Percentiles rank a stretch among this genome's conserved stretches.
Conservation (phyloP, 495 filamentous ascomycete species). For the Aspergillus taichungensis region DNA sequence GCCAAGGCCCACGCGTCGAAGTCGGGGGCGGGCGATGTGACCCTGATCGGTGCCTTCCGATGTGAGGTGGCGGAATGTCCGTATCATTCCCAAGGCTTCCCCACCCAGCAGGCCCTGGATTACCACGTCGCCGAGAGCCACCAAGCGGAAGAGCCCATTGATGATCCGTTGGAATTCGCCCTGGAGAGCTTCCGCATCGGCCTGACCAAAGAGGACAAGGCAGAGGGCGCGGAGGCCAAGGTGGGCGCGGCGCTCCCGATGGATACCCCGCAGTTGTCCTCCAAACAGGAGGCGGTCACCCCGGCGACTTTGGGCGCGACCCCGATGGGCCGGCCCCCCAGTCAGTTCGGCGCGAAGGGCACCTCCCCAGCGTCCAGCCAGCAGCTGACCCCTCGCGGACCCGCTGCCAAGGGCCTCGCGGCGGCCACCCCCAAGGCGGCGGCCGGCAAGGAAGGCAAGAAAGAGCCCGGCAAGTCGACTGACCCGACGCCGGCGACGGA, state of each 20-base stretch:
- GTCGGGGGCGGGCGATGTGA: constrained; percentile 25
- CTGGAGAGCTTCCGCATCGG: constrained; percentile 34
- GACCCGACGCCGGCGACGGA: constrained; percentile 19
- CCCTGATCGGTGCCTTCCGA: constrained; percentile 26
- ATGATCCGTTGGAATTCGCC: constrained; percentile 38
- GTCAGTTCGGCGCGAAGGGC: constrained; percentile 29
- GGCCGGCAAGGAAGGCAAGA: constrained; percentile 21
- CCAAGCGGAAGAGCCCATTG: constrained; percentile 36
- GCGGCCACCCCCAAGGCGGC: constrained; percentile 19
- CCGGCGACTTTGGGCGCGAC: constrained; percentile 28
- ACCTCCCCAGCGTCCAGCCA: constrained; percentile 34
- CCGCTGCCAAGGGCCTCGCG: constrained; percentile 20
- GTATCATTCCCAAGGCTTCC: constrained; percentile 36
- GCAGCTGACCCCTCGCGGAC: constrained; percentile 33
- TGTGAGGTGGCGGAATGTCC: constrained; percentile 39
- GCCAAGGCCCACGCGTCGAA: constrained; percentile 26
- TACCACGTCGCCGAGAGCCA: constrained; percentile 42
- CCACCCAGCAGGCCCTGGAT: constrained; percentile 34
- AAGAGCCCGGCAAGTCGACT: constrained; percentile 17
- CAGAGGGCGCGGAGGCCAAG: constrained; percentile 17
- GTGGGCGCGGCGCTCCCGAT: constrained; percentile 11
- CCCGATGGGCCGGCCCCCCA: constrained; percentile 32
- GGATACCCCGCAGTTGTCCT: constrained; percentile 10
- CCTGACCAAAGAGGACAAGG: constrained; percentile 28
- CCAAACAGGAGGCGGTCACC: constrained; percentile 29